Evolutionary conservation across 1,284 basidiomycete genomes (phyloP), one percentile per base, ranked within the genome.

Genomic region (Puccinia triticina): DNA sequence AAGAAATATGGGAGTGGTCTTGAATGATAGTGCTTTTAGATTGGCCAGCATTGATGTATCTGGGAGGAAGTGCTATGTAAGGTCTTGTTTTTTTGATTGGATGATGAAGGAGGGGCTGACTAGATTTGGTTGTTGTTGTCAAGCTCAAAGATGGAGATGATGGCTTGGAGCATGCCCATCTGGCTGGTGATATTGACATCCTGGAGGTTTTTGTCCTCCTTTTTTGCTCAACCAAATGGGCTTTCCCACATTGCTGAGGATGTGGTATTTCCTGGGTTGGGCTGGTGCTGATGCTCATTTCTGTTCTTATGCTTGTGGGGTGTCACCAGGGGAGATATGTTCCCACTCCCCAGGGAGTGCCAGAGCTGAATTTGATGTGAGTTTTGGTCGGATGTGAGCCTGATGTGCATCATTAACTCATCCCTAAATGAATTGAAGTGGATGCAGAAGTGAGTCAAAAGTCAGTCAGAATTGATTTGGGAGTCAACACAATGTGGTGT

Each of bases 191-290:
- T 89, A 83, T 90, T 90, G 83, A 93, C 89, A 37, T 88, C 87
- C n/a, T 85, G 84, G 1, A 53, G 40, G 37, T 87, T 85, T 1
- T 88, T 87, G 74, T 86, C 86, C 53, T 88, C 86, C 57, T 87
- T 83, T 86, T 83, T 86, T 84, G 77, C 93, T 37, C n/a, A 91
- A 89, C 86, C 93, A 96, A 18, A 97, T 94, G 18, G 95, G 95
- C 87, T 98, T 98, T 46, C 95, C 95, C 32, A 95, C 95, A 84
- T 95, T 92, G 0, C 94, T 96, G n/a, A 97, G 89, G 16, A 97
- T 91, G 85, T 93, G 96, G 87, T 96, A 97, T 85, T 66, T 81
- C 23, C 79, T 69, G 29, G 53, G 48, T 43, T 37, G 34, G 23
- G 64, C 40, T 21, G n/a, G n/a, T n/a, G n/a, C n/a, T n/a, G n/a